These are phyloP conservation scores for Dactylellina drechsleri DNA, from an alignment of 2,329 filamentous ascomycete species.

Conservation along the genomic window DNA sequence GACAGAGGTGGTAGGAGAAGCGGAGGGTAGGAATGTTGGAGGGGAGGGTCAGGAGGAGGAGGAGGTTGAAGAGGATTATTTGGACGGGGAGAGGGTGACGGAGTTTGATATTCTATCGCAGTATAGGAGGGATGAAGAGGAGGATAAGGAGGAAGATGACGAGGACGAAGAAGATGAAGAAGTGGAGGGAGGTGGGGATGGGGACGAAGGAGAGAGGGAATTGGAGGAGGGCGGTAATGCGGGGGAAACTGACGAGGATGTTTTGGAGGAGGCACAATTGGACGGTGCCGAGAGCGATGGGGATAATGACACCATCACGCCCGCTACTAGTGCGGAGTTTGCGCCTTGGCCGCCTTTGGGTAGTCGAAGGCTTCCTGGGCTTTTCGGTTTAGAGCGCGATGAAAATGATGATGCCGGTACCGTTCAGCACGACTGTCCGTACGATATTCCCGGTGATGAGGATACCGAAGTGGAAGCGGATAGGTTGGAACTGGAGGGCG, in stretches of 20 bases:
- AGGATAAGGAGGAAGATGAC: slow-evolving; percentile 32
- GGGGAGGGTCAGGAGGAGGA: slow-evolving; percentile 22
- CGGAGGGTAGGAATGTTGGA: slow-evolving; percentile 4
- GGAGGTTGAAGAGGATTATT: slow-evolving; percentile 13
- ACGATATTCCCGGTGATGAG: slow-evolving; percentile 26
- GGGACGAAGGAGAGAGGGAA: neutral
- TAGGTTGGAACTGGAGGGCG: slow-evolving; percentile 14
- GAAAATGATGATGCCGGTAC: slow-evolving; percentile 12
- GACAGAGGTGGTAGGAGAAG: slow-evolving; percentile 7
- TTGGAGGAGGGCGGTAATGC: slow-evolving; percentile 5
- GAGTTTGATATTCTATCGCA: slow-evolving; percentile 41
- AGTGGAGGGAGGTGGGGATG: slow-evolving; percentile 7
- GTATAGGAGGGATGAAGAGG: slow-evolving; percentile 27
- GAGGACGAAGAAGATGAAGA: slow-evolving; percentile 27
- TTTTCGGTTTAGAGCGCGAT: neutral
- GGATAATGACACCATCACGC: slow-evolving; percentile 36
- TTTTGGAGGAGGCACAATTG: neutral
- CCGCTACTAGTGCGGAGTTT: slow-evolving; percentile 20
- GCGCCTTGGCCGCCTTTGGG: slow-evolving; percentile 33
- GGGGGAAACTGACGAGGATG: neutral
- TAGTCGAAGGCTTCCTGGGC: slow-evolving; percentile 30
- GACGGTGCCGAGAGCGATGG: slow-evolving; percentile 32
- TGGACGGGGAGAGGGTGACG: slow-evolving; percentile 44
- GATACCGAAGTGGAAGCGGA: slow-evolving; percentile 26
- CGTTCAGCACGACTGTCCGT: slow-evolving; percentile 42